A percentile compares a stretch with the other conserved stretches of the same genome.
phyloP scores from a whole-genome alignment of 257 asterid species.

The Verbena officinalis region DNA sequence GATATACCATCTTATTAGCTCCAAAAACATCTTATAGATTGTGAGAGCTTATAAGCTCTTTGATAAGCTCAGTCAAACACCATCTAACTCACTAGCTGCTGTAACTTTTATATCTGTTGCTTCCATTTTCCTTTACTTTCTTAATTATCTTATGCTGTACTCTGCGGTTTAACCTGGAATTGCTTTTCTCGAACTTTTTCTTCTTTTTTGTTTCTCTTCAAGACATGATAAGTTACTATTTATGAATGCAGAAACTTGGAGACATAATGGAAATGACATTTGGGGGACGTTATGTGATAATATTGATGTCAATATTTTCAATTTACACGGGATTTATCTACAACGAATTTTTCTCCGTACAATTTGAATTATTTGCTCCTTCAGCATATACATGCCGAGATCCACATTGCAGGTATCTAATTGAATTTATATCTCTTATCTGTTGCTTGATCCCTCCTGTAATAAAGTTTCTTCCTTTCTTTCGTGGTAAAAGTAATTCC shows the following conservation, averaged over 20 bases:
- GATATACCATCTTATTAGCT: too few relatives aligned
- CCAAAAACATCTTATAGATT: too few relatives aligned
- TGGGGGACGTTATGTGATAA: slow-evolving; percentile 77
- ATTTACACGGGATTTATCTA: slow-evolving; percentile 79
- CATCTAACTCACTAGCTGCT: not conserved
- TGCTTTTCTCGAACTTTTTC: too few relatives aligned
- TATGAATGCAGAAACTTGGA: slow-evolving; percentile 73
- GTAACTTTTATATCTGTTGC: not conserved
- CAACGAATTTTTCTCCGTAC: slow-evolving; percentile 76
- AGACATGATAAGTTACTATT: slow-evolving; percentile 17
- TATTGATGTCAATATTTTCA: slow-evolving; percentile 78
- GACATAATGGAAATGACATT: slow-evolving; percentile 84
- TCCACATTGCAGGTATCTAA: slow-evolving; percentile 65
- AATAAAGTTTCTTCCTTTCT: too few relatives aligned
- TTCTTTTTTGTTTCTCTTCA: not conserved
- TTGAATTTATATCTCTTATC: slow-evolving; percentile 11
- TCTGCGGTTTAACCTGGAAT: not conserved
- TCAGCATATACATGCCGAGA: slow-evolving; percentile 80
- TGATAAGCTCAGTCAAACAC: too few relatives aligned
- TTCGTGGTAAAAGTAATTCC: too few relatives aligned
- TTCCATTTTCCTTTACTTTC: slow-evolving; percentile 7
- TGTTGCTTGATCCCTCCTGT: slow-evolving; percentile 26
- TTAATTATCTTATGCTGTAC: not conserved
- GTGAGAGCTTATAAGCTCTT: too few relatives aligned
- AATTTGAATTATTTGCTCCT: slow-evolving; percentile 63